A percentile compares a stretch with the other conserved stretches of the same genome.
These are phyloP conservation scores for Bacidia rubella DNA, from an alignment of 495 filamentous ascomycete species.

Conservation along the genomic window DNA sequence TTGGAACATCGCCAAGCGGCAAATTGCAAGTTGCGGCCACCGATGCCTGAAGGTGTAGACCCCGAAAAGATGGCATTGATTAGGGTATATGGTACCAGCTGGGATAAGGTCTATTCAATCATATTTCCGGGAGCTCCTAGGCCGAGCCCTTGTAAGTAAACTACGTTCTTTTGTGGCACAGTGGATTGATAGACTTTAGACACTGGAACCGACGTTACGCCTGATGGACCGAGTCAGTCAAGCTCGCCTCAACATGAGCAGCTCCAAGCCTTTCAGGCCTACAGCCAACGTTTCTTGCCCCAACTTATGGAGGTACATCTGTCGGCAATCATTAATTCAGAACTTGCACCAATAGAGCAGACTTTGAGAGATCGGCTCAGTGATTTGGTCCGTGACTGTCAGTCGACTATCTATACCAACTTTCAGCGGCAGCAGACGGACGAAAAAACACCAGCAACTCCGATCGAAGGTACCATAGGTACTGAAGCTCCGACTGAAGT, in stretches of 20 bases:
- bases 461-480: too few relatives aligned
- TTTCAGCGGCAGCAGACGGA: not conserved
- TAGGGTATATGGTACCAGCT: not conserved
- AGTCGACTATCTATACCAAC: not conserved
- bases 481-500: too few relatives aligned
- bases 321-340: not conserved
- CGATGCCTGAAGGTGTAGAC: not conserved
- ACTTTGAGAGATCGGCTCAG: not conserved
- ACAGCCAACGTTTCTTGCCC: not conserved
- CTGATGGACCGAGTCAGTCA: too few relatives aligned
- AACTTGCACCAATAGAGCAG: not conserved
- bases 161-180: not conserved
- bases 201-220: too few relatives aligned
- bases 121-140: conserved; percentile 3
- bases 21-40: not conserved
- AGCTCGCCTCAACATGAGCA: not conserved
- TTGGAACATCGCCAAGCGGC: not conserved
- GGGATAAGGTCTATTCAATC: conserved; percentile 2
- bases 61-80: conserved; percentile 1
- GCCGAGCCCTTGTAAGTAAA: conserved; percentile 1
- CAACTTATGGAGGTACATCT: not conserved
- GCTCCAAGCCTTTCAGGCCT: not conserved
- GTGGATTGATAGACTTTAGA: not conserved
- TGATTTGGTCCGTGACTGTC: not conserved
- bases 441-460: too few relatives aligned